Base-by-base conservation (phyloP, 2,329 filamentous ascomycete genomes). In the Pleurostoma richardsiae region DNA sequence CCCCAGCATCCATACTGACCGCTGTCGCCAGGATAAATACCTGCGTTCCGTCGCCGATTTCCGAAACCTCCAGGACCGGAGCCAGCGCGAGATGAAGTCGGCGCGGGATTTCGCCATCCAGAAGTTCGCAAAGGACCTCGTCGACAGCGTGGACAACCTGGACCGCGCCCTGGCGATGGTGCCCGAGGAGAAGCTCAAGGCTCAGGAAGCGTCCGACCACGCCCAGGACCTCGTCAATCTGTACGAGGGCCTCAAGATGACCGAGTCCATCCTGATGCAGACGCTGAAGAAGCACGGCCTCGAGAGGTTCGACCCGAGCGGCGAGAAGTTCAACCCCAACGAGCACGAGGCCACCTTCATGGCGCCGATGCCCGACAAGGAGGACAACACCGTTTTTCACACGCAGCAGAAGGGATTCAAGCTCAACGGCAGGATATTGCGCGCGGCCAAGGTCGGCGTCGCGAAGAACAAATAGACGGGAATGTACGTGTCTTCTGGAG, bases 341-440 rank as follows among this genome's bases (percentile, higher is more conserved):
- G 79, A 88, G 69, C 94, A 97, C 67, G 94, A 99, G 77, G 94
- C 94, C 36, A 94, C 89, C 27, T 97, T 97, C 72, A 91, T 95
- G 85, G 83, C 89, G 7, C 89, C 90, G 40, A 82, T 90, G 73
- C 79, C 84, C 45, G 90, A 83, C 56, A 95, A 95, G 77, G 87
- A 96, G 68, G 83, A 97, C 61, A 90, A 89, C 58, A 87, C 83
- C 47, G 88, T 96, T 61, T 94, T 97, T 73, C 83, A 86, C 66
- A 90, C 90, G 43, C 92, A 97, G 77, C 88, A 89, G 70, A 97
- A 96, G 78, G 94, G 94, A 45, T 99, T 96, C 76, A 83, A 83
- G 70, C 81, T 97, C 54, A 97, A 99, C 65, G 91, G 92, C 50
- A 79, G 94, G 51, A 79, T 96, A 48, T 71, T 99, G 60, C 83